Conservation (phyloP, 1,139 yeast species). For the Fermentozyma sake region DNA sequence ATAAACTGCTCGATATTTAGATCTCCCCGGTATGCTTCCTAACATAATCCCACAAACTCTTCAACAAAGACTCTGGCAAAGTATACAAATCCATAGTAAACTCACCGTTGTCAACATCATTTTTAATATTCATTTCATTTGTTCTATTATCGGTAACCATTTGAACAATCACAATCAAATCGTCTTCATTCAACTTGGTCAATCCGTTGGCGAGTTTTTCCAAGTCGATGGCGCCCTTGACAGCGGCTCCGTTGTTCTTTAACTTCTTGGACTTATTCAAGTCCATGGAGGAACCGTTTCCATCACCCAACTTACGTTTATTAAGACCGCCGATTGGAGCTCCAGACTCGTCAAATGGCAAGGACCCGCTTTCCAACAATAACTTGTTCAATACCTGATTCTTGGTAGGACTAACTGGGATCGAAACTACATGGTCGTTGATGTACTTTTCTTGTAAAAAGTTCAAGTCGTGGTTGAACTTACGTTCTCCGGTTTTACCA, state of each 20-base stretch:
- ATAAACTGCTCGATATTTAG: no score
- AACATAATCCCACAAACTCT: constrained; percentile 93
- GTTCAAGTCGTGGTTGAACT: constrained; percentile 83
- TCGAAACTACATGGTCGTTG: constrained; percentile 69
- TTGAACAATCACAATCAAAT: constrained; percentile 88
- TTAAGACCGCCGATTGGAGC: constrained; percentile 11
- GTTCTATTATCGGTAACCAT: constrained; percentile 97
- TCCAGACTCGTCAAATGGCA: constrained; percentile 46
- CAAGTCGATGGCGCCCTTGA: constrained; percentile 74
- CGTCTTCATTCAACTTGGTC: constrained; percentile 87
- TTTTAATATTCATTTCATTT: constrained; percentile 91
- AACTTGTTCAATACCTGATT: constrained; percentile 65
- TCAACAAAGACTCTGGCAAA: constrained; percentile 84
- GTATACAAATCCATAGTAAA: constrained; percentile 95
- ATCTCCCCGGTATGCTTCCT: constrained; percentile 55
- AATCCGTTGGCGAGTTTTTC: constrained; percentile 89
- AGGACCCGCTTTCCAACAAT: constrained; percentile 76
- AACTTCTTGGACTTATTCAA: constrained; percentile 42
- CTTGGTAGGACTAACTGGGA: constrained; percentile 61
- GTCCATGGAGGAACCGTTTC: constrained; percentile 30
- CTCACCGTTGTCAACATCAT: constrained; percentile 95
- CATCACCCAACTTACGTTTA: constrained; percentile 14
- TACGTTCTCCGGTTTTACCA: constrained; percentile 86
- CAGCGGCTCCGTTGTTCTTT: constrained; percentile 36
- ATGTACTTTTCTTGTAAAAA: constrained; percentile 74